A percentile compares a stretch with the other conserved stretches of the same genome.
Conservation (phyloP, 495 filamentous ascomycete genomes). For the Trichoderma parareesei region DNA sequence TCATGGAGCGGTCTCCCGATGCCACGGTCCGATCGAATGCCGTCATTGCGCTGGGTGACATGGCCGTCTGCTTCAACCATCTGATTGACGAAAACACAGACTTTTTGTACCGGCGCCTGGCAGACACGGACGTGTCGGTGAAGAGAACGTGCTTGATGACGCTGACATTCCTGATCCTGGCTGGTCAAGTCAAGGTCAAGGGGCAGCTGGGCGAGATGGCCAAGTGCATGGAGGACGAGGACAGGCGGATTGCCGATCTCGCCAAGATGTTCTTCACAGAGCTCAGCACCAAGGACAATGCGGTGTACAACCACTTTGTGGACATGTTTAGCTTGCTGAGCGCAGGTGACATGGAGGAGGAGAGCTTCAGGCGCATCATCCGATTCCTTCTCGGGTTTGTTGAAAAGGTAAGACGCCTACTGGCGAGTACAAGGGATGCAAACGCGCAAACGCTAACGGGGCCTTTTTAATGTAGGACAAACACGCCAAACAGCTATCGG, state of each 20-base stretch:
- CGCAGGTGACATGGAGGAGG: conserved; percentile 77
- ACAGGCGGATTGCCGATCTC: conserved; percentile 87
- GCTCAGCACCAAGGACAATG: conserved; percentile 94
- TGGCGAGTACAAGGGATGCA: background rate
- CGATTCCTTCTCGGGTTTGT: conserved; percentile 92
- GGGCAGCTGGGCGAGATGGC: conserved; percentile 99
- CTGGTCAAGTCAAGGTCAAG: conserved; percentile 98
- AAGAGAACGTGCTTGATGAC: conserved; percentile 99
- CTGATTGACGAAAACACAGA: conserved; percentile 99
- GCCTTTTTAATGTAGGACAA: conserved; percentile 63
- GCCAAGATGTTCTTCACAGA: conserved; percentile 98
- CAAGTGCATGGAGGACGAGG: conserved; percentile 91
- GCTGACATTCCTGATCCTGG: conserved; percentile 92
- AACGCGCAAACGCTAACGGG: conserved; percentile 14
- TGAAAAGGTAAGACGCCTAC: conserved; percentile 65
- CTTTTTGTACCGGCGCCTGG: conserved; percentile 88
- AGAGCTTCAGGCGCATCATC: conserved; percentile 72
- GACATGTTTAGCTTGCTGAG: conserved; percentile 96
- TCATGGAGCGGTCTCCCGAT: conserved; percentile 87
- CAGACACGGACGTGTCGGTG: conserved; percentile 79
- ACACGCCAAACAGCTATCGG: conserved; percentile 90
- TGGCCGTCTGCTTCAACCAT: conserved; percentile 99
- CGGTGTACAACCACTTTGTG: conserved; percentile 98
- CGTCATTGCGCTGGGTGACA: conserved; percentile 93
- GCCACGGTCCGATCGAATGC: conserved; percentile 89